Percentiles rank a stretch among this genome's conserved stretches.
Conservation (phyloP, 2,329 filamentous ascomycete species). For the Monilinia vaccinii-corymbosi region DNA sequence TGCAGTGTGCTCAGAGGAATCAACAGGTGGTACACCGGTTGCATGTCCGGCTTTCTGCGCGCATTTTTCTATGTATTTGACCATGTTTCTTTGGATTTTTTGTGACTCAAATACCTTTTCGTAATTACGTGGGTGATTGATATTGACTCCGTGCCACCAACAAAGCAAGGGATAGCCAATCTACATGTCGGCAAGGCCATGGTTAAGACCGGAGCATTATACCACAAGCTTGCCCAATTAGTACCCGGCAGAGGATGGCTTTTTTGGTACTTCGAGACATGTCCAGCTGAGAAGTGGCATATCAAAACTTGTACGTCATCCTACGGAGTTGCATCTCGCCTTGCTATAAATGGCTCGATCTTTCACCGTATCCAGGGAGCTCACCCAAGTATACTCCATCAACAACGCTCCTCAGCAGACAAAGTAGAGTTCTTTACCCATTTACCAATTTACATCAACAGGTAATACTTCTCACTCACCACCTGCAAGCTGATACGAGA, state of each 20-base stretch:
- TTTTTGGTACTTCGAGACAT: neutral
- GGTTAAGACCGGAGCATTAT: neutral
- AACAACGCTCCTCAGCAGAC: neutral
- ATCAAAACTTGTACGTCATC: neutral
- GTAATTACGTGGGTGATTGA: neutral
- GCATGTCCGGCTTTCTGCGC: neutral
- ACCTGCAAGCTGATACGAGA: neutral
- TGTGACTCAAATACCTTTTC: neutral
- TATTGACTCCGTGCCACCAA: neutral
- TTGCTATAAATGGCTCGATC: neutral
- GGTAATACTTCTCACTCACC: neutral
- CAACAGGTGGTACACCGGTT: neutral
- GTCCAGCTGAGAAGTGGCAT: neutral
- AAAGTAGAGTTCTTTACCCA: neutral
- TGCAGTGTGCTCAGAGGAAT: neutral
- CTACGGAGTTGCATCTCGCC: too few relatives aligned
- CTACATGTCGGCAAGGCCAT: neutral
- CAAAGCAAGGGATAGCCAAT: neutral
- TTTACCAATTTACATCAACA: neutral
- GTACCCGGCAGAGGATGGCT: too few relatives aligned
- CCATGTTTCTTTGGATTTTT: neutral
- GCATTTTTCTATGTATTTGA: neutral
- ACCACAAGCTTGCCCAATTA: neutral
- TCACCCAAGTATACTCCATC: neutral
- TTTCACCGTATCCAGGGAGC: neutral